Evolutionary conservation across 495 filamentous ascomycete genomes (phyloP), one percentile per base, ranked within the genome.

Genomic region (Filosporella fistucella): DNA sequence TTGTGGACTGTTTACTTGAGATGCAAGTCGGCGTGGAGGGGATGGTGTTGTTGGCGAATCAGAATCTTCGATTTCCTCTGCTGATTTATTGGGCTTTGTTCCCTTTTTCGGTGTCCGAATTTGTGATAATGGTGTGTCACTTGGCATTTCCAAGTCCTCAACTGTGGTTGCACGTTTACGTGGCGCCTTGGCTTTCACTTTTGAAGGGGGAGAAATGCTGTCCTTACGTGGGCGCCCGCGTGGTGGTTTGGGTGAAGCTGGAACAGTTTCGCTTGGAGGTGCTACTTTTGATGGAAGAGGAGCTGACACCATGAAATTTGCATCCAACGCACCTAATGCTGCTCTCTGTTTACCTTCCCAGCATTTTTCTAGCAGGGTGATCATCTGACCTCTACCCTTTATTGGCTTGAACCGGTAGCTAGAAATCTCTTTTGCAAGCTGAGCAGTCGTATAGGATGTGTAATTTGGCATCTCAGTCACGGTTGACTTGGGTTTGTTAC

Each of bases 381-480:
- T 83, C 85, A 88, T 89, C 10, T 78, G 75, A 43, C 76, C 68
- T 14, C 88, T 76, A 42, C 70, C 79, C 57, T 80, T 88, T 0
- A 91, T 67, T 1, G 82, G 67, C 59, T 93, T 94, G 66, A 93
- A 89, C 0, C 83, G 84, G 56, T 81, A 89, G 0, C 70, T 68
- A 3, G 73, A 56, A 29, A 91, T 61, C 52, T 83, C 76, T 41
- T 73, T 78, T 5, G 77, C 67, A 32, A 94, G 65, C 42, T 86
- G 73, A 12, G 71, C 63, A 48, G 85, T 82, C 13, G 80, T 83
- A 45, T 77, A 83, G 2, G 77, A 69, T 49, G 72, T 70, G 47
- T 76, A 91, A 37, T 81, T 77, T 16, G 86, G 86, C 71, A 69
- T 57, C n/a, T 43, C 21, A 35, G 18, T 35, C n/a, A n/a, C n/a